phyloP scores from a whole-genome alignment of 2,329 filamentous ascomycete genomes.

The Phialophora expanda region DNA sequence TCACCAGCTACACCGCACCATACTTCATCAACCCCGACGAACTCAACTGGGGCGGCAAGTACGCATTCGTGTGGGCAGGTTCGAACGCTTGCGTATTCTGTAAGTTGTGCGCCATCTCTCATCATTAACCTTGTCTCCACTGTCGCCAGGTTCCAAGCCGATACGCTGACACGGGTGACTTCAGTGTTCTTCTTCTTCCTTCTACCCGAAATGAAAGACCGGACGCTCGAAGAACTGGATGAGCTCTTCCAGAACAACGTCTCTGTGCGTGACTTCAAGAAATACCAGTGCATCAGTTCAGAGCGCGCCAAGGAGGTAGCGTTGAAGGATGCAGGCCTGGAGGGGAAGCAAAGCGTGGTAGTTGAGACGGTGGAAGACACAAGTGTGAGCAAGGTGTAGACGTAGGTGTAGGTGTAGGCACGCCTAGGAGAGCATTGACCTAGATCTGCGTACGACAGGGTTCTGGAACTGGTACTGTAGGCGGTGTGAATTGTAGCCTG shows the following conservation, averaged over 20 bases:
- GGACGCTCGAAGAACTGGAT: constrained; percentile 41
- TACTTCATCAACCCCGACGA: constrained; percentile 49
- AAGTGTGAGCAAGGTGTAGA: neutral
- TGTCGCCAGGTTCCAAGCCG: neutral
- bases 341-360: constrained; percentile 4
- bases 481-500: no score
- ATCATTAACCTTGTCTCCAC: neutral
- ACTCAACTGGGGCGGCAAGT: constrained; percentile 53
- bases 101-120: constrained; percentile 21
- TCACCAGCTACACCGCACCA: constrained; percentile 49
- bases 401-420: neutral
- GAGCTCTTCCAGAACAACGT: constrained; percentile 40
- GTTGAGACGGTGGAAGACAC: constrained; percentile 26
- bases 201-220: constrained; percentile 41
- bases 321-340: constrained; percentile 14
- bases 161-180: neutral
- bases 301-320: constrained; percentile 24
- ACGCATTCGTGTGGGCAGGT: constrained; percentile 56
- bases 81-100: constrained; percentile 50
- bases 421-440: neutral
- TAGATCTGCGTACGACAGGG: neutral
- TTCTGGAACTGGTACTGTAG: neutral
- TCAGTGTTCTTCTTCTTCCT: constrained; percentile 31
- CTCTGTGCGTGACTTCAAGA: constrained; percentile 25
- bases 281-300: constrained; percentile 28